Conservation (phyloP, 352 stramenopile genomes). For the Phytophthora fragariae region DNA sequence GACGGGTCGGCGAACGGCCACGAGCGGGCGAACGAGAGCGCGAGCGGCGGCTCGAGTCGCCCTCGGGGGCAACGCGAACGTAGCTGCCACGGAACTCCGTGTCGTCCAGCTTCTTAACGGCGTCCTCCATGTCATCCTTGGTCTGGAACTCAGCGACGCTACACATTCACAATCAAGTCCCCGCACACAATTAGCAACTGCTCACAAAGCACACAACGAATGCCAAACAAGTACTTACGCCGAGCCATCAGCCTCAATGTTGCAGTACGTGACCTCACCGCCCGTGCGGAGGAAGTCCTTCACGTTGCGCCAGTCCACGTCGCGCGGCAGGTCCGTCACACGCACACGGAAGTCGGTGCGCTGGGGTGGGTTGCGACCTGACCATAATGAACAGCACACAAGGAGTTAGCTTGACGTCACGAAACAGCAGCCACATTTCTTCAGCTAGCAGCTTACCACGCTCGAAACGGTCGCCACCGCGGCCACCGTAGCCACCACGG, state of each 20-base stretch:
- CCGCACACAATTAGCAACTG: neutral
- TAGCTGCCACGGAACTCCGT: constrained; percentile 90
- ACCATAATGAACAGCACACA: constrained; percentile 7
- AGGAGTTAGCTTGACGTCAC: neutral
- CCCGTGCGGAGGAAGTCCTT: constrained; percentile 88
- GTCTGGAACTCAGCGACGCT: constrained; percentile 85
- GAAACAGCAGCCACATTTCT: too few species aligned
- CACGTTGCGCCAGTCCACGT: constrained; percentile 87
- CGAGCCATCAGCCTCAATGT: constrained; percentile 83
- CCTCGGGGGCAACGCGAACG: constrained; percentile 72
- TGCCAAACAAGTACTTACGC: constrained; percentile 56
- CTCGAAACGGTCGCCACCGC: constrained; percentile 62
- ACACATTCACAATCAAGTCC: constrained; percentile 11
- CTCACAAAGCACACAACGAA: neutral
- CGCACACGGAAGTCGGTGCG: constrained; percentile 80
- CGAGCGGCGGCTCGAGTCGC: constrained; percentile 46
- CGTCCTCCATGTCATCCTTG: constrained; percentile 87
- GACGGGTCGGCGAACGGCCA: constrained; percentile 60
- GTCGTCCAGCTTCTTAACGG: constrained; percentile 88
- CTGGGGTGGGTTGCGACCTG: constrained; percentile 75
- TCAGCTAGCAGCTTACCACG: constrained; percentile 42
- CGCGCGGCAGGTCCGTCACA: constrained; percentile 80
- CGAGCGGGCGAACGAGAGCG: constrained; percentile 73
- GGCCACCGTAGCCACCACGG: constrained; percentile 41
- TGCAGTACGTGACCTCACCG: constrained; percentile 88